phyloP scores from a whole-genome alignment of 1,284 basidiomycete species.

The Malassezia yamatoensis region DNA sequence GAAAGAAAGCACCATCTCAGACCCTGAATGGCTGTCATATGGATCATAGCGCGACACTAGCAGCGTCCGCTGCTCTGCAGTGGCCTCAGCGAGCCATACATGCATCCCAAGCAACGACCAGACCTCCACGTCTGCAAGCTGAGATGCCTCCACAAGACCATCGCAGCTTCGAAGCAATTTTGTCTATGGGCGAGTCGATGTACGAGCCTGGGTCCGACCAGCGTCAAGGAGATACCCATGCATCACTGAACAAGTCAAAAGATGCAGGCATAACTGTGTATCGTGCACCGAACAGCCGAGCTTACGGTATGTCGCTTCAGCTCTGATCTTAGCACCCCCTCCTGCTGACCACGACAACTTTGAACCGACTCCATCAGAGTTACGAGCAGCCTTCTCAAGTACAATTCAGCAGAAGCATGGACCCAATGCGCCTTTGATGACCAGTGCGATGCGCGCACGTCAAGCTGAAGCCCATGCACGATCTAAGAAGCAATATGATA shows the following conservation, averaged over 20 bases:
- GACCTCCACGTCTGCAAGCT: neutral
- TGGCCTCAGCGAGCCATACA: constrained; percentile 13
- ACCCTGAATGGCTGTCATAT: neutral
- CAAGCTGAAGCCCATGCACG: constrained; percentile 52
- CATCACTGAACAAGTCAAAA: no score
- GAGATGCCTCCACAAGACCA: neutral
- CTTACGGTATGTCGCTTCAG: constrained; percentile 4
- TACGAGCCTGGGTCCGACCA: neutral
- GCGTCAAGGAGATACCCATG: neutral
- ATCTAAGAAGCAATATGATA: constrained; percentile 61
- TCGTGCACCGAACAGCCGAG: constrained; percentile 7
- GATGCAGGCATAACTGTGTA: constrained; percentile 6
- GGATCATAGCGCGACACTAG: constrained; percentile 11
- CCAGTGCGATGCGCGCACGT: constrained; percentile 60
- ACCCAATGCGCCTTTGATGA: constrained; percentile 66
- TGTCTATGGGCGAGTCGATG: neutral
- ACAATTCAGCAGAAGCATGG: constrained; percentile 58
- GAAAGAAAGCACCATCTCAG: constrained; percentile 3
- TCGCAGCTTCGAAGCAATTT: neutral
- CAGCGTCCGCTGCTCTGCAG: constrained; percentile 6
- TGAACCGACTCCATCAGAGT: constrained; percentile 62
- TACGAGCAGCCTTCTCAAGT: constrained; percentile 60
- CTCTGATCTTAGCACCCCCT: constrained; percentile 5
- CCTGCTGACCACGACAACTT: constrained; percentile 44
- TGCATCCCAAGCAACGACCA: constrained; percentile 6